These are phyloP conservation scores for Nannochloropsis gaditana DNA, from an alignment of 108 stramenopile species.

Conservation along the genomic window DNA sequence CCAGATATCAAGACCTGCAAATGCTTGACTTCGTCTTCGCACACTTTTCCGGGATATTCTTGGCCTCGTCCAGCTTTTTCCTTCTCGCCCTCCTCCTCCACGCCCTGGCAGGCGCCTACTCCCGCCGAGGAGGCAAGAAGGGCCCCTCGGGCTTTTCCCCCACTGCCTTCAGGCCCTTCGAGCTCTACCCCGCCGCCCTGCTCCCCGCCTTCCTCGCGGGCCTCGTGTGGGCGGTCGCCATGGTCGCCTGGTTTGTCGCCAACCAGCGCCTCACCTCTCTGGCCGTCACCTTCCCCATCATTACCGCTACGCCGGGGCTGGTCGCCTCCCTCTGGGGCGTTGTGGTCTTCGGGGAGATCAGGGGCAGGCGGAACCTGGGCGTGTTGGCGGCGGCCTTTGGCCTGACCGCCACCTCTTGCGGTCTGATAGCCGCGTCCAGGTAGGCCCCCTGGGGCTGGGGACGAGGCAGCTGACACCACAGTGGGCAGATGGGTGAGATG, in stretches of 20 bases:
- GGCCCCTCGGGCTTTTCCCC: neutral
- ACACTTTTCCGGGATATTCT: conserved; percentile 38
- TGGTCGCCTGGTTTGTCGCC: conserved; percentile 44
- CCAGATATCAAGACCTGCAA: neutral
- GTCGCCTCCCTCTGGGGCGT: conserved; percentile 42
- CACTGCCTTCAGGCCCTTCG: neutral
- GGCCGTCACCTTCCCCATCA: conserved; percentile 39
- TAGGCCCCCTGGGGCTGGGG: too few relatives aligned
- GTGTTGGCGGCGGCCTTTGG: conserved; percentile 24
- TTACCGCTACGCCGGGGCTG: conserved; percentile 42
- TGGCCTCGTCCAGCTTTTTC: conserved; percentile 32
- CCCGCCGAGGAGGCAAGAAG: too few relatives aligned
- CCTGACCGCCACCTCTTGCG: neutral
- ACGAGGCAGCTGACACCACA: too few relatives aligned
- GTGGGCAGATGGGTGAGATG: too few relatives aligned
- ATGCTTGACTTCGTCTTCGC: conserved; percentile 35
- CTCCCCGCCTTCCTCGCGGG: conserved; percentile 35
- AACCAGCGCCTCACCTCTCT: conserved; percentile 35
- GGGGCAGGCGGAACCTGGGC: conserved; percentile 32
- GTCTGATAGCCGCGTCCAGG: neutral
- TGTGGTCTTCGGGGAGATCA: conserved; percentile 41
- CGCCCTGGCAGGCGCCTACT: neutral
- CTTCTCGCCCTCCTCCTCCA: conserved; percentile 18
- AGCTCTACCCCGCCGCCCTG: neutral
- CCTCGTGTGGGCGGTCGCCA: conserved; percentile 41